These are phyloP conservation scores for Boletus bicolor DNA, from an alignment of 768 basidiomycete genomes.

Conservation along the genomic window DNA sequence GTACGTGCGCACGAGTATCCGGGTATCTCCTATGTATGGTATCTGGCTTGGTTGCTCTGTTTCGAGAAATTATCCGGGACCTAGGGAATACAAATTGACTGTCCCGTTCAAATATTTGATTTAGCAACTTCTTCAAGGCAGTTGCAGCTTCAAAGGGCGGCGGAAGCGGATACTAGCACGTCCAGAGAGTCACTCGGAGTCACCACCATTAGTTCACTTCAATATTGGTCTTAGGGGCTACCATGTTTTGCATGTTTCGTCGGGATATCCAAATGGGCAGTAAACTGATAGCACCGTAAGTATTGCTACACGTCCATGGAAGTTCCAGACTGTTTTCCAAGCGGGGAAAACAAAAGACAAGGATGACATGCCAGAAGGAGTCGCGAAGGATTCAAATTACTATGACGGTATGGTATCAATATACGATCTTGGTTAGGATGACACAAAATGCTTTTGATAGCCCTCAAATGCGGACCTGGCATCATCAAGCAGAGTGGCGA, in stretches of 20 bases:
- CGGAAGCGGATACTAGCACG: not conserved
- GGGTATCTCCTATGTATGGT: no score
- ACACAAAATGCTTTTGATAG: conserved; percentile 7
- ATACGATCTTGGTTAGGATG: not conserved
- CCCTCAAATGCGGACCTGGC: conserved; percentile 21
- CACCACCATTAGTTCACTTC: not conserved
- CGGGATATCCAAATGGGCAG: not conserved
- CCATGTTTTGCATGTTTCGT: not conserved
- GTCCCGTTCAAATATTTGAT: not conserved
- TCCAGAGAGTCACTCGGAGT: not conserved
- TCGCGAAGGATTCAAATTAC: not conserved
- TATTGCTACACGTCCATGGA: not conserved
- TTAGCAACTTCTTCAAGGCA: not conserved
- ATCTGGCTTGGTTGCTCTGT: no score
- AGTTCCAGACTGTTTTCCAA: not conserved
- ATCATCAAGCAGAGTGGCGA: conserved; percentile 17
- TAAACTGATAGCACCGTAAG: not conserved
- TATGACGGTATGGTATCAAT: not conserved
- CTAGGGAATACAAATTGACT: no score
- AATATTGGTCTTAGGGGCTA: not conserved
- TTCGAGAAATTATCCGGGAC: no score
- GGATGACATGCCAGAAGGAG: not conserved
- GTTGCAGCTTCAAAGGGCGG: not conserved
- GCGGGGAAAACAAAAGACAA: not conserved
- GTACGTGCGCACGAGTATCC: no score